Base-by-base conservation (phyloP, 768 basidiomycete genomes). In the Macrolepiota fuliginosa region DNA sequence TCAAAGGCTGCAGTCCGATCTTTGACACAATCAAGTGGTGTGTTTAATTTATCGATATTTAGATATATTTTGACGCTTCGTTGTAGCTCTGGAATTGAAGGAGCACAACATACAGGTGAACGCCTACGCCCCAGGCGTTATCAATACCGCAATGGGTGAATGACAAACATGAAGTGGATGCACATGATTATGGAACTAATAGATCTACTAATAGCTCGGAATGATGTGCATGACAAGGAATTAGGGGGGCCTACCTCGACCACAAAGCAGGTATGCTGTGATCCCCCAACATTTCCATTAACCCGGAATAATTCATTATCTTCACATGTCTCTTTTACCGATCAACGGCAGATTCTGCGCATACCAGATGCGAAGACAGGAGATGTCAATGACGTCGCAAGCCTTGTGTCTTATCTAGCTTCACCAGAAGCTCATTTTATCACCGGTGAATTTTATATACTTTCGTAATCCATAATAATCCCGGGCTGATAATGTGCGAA, bases 1-100 rank as follows among this genome's bases (percentile, higher is more conserved):
- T 69, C 73, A 0, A 81, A 81, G 62, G 79, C 78, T 61, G 76
- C 79, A 0, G 64, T 80, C 3, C 69, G 79, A 39, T 73, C 75
- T 1, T 56, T 81, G 29, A 79, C 79, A 0, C 78, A 80, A 57
- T 59, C 69, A 10, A 73, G 70, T 50, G 78, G 78, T 79, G 49
- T 7, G 70, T 64, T 22, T 22, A 13, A 7, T 7, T 29, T 4
- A 55, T 5, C 24, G 4, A 10, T 32, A 0, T 10, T 19, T 19
- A 19, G 36, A 5, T 32, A 17, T 7, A 19, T 11, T 32, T 4
- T 27, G 40, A 35, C 25, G 56, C 9, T 50, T 6, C 11, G 11
- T 46, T 3, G 25, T 39, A 80, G 78, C 79, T 0, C 49, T 67
- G 22, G 78, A 81, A 63, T 67, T 79, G 7, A 76, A 72, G 4